These are phyloP conservation scores for Colletotrichum viniferum DNA, from an alignment of 2,329 filamentous ascomycete species.

Conservation along the genomic window DNA sequence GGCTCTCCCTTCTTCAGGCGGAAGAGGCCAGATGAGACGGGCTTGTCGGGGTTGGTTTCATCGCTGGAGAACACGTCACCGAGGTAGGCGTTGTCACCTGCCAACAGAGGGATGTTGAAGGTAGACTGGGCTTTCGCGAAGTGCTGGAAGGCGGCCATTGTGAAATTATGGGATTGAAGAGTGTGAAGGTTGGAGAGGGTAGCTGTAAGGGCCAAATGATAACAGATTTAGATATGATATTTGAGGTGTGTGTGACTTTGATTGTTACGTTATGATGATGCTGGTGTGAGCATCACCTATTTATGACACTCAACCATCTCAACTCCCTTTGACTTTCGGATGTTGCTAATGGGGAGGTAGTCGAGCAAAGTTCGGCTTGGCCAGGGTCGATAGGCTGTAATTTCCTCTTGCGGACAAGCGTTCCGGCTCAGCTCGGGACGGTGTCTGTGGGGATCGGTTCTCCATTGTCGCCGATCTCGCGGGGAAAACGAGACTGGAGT, in stretches of 20 bases:
- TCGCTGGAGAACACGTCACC: slow-evolving; percentile 66
- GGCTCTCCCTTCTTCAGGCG: slow-evolving; percentile 70
- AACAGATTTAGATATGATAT: background rate
- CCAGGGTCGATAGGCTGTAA: slow-evolving; percentile 10
- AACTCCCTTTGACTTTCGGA: background rate
- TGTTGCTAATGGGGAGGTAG: background rate
- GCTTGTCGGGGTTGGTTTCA: slow-evolving; percentile 58
- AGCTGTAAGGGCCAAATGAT: background rate
- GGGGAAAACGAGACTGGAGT: slow-evolving; percentile 3
- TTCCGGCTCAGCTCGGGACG: slow-evolving; percentile 8
- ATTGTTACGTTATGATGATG: background rate
- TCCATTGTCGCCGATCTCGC: background rate
- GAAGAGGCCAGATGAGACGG: slow-evolving; percentile 69
- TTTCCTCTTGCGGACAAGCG: slow-evolving; percentile 12
- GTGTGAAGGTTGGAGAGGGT: background rate
- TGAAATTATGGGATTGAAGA: background rate
- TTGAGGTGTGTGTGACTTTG: background rate
- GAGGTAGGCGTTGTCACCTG: slow-evolving; percentile 71
- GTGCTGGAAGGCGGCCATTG: slow-evolving; percentile 51
- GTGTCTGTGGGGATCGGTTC: slow-evolving; percentile 2
- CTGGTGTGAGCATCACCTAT: background rate
- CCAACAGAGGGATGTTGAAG: slow-evolving; percentile 69
- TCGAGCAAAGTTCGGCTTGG: background rate
- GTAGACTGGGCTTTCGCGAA: slow-evolving; percentile 61
- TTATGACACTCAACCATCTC: background rate